Evolutionary conservation across 2,329 filamentous ascomycete species (phyloP), one percentile per base, ranked within the genome.

Genomic region (Davidsoniella eucalypti): DNA sequence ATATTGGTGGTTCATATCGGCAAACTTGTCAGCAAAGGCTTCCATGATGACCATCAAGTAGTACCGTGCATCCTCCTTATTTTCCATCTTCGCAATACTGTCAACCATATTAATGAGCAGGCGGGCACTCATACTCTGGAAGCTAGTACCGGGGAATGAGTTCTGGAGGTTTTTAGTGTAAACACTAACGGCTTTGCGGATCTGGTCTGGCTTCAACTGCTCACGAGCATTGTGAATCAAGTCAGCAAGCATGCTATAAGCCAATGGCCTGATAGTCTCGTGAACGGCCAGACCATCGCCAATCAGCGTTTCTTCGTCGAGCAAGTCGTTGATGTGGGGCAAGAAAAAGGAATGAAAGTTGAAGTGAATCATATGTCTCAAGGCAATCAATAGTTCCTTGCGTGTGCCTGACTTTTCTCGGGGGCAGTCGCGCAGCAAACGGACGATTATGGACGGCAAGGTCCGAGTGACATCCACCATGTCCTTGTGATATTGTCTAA

Each of bases 101-200:
- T 98, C 93, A 0, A 90, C 92, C 87, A 99, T 93, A 63, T 98
- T 99, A 10, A 98, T 71, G 1, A 99, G 70, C 2, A 99, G 71
- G 64, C 96, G 98, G 0, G 92, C 93, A 58, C 92, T 96, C 92
- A 99, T 99, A 0, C 92, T 98, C 64, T 98, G 93, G 61, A 98
- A 98, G 64, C 90, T 98, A 0, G 93, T 96, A 7, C 93, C 93
- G 0, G 92, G 93, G 55, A 94, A 94, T 55, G 86, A 87, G 63
- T 96, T 92, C 60, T 94, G 87, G 18, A 98, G 69, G 59, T 96
- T 96, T 60, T 83, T 87, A 1, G 93, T 96, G 64, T 98, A 99
- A 3, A 98, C 92, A 61, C 94, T 86, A 8, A 98, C 87, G 0
- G 93, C 96, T 61, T 88, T 85, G 44, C 88, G 80, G 55, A 99